Evolutionary conservation across 2,329 filamentous ascomycete genomes (phyloP).

Genomic region (Epichloe baconii): DNA sequence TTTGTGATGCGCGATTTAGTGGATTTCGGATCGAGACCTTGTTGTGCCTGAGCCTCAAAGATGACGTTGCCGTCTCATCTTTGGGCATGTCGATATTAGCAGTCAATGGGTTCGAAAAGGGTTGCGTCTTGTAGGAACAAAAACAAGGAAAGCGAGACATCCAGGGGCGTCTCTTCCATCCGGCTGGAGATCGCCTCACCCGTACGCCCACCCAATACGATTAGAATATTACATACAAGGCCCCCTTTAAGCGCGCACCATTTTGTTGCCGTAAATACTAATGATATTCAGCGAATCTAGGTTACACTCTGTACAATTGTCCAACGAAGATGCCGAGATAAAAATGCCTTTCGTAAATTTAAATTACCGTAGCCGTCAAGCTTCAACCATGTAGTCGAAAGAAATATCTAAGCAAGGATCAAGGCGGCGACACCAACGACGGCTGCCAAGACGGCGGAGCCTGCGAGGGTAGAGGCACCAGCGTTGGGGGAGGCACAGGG

Average conservation of each 20-base stretch:
- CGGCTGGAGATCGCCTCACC: too few species aligned
- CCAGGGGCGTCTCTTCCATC: too few species aligned
- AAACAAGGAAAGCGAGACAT: neutral
- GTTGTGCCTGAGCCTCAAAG: too few species aligned
- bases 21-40: neutral
- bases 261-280: conserved; percentile 13
- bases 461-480: conserved; percentile 39
- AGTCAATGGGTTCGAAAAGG: conserved; percentile 1
- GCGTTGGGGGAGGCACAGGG: conserved; percentile 28
- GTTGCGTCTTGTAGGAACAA: conserved; percentile 1
- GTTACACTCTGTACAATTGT: too few species aligned
- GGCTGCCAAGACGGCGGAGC: conserved; percentile 41
- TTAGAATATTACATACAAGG: conserved; percentile 34
- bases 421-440: conserved; percentile 40
- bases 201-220: conserved; percentile 18
- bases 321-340: conserved; percentile 6
- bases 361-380: conserved; percentile 26
- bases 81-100: too few species aligned
- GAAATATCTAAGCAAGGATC: conserved; percentile 37
- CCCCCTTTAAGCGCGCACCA: neutral
- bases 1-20: too few species aligned
- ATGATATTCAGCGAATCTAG: neutral
- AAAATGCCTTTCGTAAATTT: conserved; percentile 20
- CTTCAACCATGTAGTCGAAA: conserved; percentile 24
- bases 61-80: too few species aligned